A percentile compares a stretch with the other conserved stretches of the same genome.
Conservation (phyloP, 73 alveolate genomes). For the Blepharisma stoltei region DNA sequence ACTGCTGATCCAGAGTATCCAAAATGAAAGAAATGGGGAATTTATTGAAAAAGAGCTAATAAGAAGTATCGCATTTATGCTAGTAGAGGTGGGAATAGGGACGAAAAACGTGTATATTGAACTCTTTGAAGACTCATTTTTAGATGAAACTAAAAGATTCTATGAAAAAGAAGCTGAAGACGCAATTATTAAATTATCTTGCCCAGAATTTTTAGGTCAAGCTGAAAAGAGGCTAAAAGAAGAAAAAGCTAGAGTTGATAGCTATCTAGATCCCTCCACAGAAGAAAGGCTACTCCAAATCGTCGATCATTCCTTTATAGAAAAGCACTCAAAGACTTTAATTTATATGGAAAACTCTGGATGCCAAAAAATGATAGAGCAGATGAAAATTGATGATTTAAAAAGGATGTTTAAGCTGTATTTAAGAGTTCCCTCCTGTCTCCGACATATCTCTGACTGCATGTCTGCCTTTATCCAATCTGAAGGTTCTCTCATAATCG, state of each 20-base stretch:
- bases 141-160: constrained; percentile 40
- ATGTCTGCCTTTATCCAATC: constrained; percentile 28
- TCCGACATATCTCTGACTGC: constrained; percentile 25
- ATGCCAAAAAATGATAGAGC: constrained; percentile 32
- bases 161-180: constrained; percentile 36
- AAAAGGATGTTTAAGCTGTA: constrained; percentile 49
- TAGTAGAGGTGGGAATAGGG: constrained; percentile 46
- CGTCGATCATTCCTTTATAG: constrained; percentile 39
- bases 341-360: constrained; percentile 54
- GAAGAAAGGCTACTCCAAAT: constrained; percentile 39
- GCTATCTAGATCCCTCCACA: constrained; percentile 41
- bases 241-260: constrained; percentile 48
- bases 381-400: constrained; percentile 38
- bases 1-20: constrained; percentile 31
- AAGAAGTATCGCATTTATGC: constrained; percentile 33
- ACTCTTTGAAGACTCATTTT: constrained; percentile 50
- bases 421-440: constrained; percentile 35
- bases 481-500: constrained; percentile 41
- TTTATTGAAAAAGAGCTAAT: constrained; percentile 38
- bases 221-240: constrained; percentile 50
- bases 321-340: constrained; percentile 43
- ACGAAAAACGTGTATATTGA: constrained; percentile 38
- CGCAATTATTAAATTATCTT: constrained; percentile 29
- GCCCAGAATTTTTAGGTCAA: constrained; percentile 44
- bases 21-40: constrained; percentile 57